A percentile compares a stretch with the other conserved stretches of the same genome.
phyloP scores from a whole-genome alignment of 345 rosid genomes.

The Mallotus nudiflorus region DNA sequence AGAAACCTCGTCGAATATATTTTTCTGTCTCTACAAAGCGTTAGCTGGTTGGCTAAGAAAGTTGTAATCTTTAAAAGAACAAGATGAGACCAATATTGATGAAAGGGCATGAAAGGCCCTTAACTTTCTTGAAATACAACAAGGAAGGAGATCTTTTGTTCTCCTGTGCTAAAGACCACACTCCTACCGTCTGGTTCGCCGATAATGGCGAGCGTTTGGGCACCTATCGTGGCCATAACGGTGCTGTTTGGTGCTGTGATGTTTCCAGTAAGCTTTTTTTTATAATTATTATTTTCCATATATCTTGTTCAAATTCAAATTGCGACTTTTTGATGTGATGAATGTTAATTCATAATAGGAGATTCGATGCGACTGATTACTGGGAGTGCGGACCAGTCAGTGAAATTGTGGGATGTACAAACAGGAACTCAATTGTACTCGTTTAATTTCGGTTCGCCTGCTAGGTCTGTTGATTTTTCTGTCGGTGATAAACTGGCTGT shows the following conservation, averaged over 20 bases:
- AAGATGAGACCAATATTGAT: conserved; percentile 90
- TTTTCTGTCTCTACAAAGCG: not conserved
- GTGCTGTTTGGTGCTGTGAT: conserved; percentile 97
- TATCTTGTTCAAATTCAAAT: too few species aligned
- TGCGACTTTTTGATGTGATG: not conserved
- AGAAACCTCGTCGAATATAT: too few species aligned
- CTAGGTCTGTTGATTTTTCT: conserved; percentile 81
- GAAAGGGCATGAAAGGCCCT: conserved; percentile 98
- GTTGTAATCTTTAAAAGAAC: not conserved
- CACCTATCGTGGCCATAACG: conserved; percentile 96
- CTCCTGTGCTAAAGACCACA: conserved; percentile 96
- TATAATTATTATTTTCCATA: not conserved
- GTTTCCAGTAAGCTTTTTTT: conserved; percentile 52
- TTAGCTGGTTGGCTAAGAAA: not conserved
- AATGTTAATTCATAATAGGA: too few species aligned
- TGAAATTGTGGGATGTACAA: conserved; percentile 84
- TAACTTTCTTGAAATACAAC: conserved; percentile 86
- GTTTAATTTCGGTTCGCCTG: conserved; percentile 79
- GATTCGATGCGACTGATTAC: conserved; percentile 75
- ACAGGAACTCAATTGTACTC: conserved; percentile 62
- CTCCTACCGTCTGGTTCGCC: conserved; percentile 94
- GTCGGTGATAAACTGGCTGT: conserved; percentile 87
- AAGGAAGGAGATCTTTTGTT: conserved; percentile 89
- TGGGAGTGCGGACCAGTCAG: conserved; percentile 93
- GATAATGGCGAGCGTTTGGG: conserved; percentile 95